Evolutionary conservation across 1,139 yeast species (phyloP), one percentile per base, ranked within the genome.

Genomic region (Fermentozyma sake): DNA sequence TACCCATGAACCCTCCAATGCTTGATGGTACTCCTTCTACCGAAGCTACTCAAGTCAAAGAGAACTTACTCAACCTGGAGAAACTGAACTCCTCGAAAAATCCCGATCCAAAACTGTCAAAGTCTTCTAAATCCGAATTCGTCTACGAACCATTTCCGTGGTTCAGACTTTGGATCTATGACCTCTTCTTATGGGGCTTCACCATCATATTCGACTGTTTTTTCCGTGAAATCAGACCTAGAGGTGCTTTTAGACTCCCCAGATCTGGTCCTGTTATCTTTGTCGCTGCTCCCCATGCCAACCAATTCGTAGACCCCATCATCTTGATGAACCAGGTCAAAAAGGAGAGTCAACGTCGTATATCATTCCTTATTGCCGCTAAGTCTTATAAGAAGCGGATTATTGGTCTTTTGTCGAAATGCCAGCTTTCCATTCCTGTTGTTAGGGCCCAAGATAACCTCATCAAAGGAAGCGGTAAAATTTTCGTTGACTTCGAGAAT

Each of bases 241-340:
- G 98, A 36, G 96, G 96, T 3, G 93, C 96, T 1, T 89, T 79
- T 60, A 68, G 89, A 31, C 73, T 91, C 32, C 97, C 98, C 3
- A 67, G 73, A 22, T 52, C 68, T 7, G 96, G 96, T 1, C 94
- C 97, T 0, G 78, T 87, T 13, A 87, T 91, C 32, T 85, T 91
- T 49, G 97, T 91, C 23, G 97, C 93, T 2, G 98, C 96, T 6
- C 97, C 97, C 6, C 98, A 89, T 60, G 95, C 96, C 18, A 91
- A 89, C 55, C 98, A 89, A 54, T 91, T 91, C 46, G 93, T 89
- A 20, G 98, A 91, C 50, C 96, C 96, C 1, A 69, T 86, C 32
- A 70, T 87, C 29, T 65, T 91, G 31, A 78, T 85, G 85, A 79
- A 82, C 29, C 93, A 83, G 49, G 87, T 86, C 18, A 76, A 78